Evolutionary conservation across 2,329 filamentous ascomycete genomes (phyloP), one percentile per base, ranked within the genome.

Genomic region (Grosmannia huntii): DNA sequence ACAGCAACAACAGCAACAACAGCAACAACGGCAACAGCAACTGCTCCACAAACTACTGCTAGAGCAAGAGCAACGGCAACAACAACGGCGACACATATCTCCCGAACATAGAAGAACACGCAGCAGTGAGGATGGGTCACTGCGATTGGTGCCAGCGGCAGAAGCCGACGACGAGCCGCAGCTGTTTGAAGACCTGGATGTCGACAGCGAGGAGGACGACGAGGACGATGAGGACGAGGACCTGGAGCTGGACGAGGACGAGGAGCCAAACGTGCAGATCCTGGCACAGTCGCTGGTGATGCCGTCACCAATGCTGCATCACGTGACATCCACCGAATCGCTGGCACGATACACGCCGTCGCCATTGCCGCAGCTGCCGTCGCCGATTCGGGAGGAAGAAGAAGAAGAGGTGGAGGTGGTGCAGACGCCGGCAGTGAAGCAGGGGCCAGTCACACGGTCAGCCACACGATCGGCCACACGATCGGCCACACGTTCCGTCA

Each of bases 211-310:
- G 16, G 64, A 67, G 12, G 58, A 63, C 1, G 64, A 62, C 36
- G 64, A 64, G 9, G 60, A 63, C 61, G 66, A 62, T 5, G 61
- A 19, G 12, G 14, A 76, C 3, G 71, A 75, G 9, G 74, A 75
- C 14, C 7, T 7, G 5, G 66, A 69, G 25, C 67, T 71, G n/a
- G 72, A 76, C 3, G 71, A 75, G n/a, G 72, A 76, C 3, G 71
- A 75, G 10, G 74, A 75, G 61, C 71, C 72, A 3, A 76, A 76
- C 51, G 69, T 75, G 11, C 69, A 75, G 62, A 73, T 75, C 38
- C 70, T 77, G 4, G 70, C 75, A 57, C 73, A 76, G 60, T 76
- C 75, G 0, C 64, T 69, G 12, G 69, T 71, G 57, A 64, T 66
- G 41, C 57, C 60, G 23, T 38, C 36, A 16, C 36, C 36, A 16